These are phyloP conservation scores for Elsinoe perseae DNA, from an alignment of 2,329 filamentous ascomycete species.

Conservation along the genomic window DNA sequence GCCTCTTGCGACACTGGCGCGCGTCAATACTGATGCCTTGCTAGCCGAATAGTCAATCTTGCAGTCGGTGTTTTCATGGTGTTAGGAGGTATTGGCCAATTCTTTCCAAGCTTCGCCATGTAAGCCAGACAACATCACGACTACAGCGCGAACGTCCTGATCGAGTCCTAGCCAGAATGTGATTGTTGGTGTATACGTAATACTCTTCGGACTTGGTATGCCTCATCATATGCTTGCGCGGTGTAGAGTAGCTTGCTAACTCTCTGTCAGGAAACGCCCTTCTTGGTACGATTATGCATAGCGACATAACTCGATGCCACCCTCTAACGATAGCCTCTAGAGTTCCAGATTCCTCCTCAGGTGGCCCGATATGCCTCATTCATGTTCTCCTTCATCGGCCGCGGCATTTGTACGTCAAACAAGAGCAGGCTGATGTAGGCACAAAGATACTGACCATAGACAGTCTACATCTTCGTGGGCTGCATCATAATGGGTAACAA, in stretches of 20 bases:
- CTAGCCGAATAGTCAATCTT: conserved; percentile 89
- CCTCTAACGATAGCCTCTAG: conserved; percentile 34
- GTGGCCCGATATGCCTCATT: conserved; percentile 91
- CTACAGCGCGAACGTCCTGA: conserved; percentile 25
- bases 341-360: conserved; percentile 93
- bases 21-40: conserved; percentile 27
- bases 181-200: conserved; percentile 78
- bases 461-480: conserved; percentile 95
- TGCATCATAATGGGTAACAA: conserved; percentile 67
- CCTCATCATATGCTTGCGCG: conserved; percentile 1
- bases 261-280: conserved; percentile 51
- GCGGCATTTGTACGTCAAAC: conserved; percentile 68
- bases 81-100: conserved; percentile 69
- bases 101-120: conserved; percentile 52
- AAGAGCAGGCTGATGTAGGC: conserved; percentile 30
- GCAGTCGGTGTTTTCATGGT: conserved; percentile 80
- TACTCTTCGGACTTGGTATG: conserved; percentile 81
- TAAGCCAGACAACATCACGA: neutral
- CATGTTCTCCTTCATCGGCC: conserved; percentile 94
- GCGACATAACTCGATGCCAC: neutral
- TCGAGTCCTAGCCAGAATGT: conserved; percentile 52
- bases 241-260: neutral
- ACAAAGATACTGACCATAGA: conserved; percentile 11
- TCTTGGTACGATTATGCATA: conserved; percentile 34
- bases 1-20: conserved; percentile 1